Evolutionary conservation across 495 filamentous ascomycete genomes (phyloP), one percentile per base, ranked within the genome.

Genomic region (Xylaria scruposa): DNA sequence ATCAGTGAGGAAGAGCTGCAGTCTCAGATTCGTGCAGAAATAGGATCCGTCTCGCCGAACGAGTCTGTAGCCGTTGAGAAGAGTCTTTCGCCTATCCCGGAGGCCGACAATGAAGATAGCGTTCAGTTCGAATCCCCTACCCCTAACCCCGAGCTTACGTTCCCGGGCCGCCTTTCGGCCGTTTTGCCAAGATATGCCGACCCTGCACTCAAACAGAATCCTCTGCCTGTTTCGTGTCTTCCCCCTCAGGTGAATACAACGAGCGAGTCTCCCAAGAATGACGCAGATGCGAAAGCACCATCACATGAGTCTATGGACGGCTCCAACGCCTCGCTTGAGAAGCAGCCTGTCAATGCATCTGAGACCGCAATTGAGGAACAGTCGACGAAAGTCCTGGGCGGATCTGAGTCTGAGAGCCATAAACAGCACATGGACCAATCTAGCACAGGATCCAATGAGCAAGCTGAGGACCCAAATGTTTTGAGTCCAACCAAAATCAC

Each of bases 141-240:
- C 0, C 81, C 82, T 9, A 75, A 78, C 9, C 29, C 68, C 19
- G 71, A 75, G 36, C 79, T 83, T 40, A 65, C 67, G 21, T 88
- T 88, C 72, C 82, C 85, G n/a, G 85, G 85, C 3, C 79, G 86
- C 10, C 79, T 87, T 2, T 88, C 87, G 0, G 83, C 86, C 4
- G 83, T 86, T 33, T 72, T 87, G 24, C 85, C 86, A 40, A 76
- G 86, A 15, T 78, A 86, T 65, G 84, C 82, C 15, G 85, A 88
- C 56, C 83, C 84, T 1, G 76, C 81, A 10, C 74, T 86, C 36
- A 77, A 74, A 46, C 69, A 76, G 1, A 75, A 72, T 2, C 73
- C 76, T 26, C 31, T 76, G 40, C 74, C 73, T 0, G 58, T 70
- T 51, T 61, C 69, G 13, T 68, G 77, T 24, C 24, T 65, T 29